Base-by-base conservation (phyloP, 345 rosid genomes). In the Populus euphratica region DNA sequence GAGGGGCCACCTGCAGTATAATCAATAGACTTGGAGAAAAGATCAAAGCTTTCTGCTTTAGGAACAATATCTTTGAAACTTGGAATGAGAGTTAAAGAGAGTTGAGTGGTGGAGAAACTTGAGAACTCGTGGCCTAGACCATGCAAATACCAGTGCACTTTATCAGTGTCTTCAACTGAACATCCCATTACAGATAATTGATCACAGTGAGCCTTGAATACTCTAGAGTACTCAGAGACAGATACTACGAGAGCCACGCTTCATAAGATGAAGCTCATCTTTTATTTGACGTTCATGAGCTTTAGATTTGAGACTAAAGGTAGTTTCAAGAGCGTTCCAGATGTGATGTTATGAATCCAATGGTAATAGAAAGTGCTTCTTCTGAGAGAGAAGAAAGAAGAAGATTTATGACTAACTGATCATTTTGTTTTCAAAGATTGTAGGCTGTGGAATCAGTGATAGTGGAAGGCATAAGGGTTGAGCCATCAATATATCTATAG, bases 21-120 rank as follows among this genome's bases (percentile, higher is more conserved):
- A 13, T 77, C 70, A 17, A 78, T 69, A 0, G 65, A 72, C 2
- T 64, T 47, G 5, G 64, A n/a, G 2, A 72, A 72, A 3, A 62
- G 23, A 13, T 35, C 65, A 78, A 62, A 47, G 14, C 64, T 78
- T 31, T 72, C 18, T 20, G 62, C 59, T 33, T 77, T 72, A 21
- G 80, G 63, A 0, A 77, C 56, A 38, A 69, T 43, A 1, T 69
- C 73, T 16, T 20, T 6, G 0, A 69, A 69, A 4, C 20, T 35
- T 9, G 73, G 35, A 0, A 69, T 43, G n/a, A 10, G 54, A 1
- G 56, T 13, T 41, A 35, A 44, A 17, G 73, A 21, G 0, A 44
- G 39, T 1, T 69, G 43, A 0, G 69, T 33, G 39, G 21, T 17
- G 3, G 69, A 66, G 12, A 66, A 66, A 1, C 3, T 66, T 1